phyloP scores from a whole-genome alignment of 805 yeast genomes.

The Candida maris region DNA sequence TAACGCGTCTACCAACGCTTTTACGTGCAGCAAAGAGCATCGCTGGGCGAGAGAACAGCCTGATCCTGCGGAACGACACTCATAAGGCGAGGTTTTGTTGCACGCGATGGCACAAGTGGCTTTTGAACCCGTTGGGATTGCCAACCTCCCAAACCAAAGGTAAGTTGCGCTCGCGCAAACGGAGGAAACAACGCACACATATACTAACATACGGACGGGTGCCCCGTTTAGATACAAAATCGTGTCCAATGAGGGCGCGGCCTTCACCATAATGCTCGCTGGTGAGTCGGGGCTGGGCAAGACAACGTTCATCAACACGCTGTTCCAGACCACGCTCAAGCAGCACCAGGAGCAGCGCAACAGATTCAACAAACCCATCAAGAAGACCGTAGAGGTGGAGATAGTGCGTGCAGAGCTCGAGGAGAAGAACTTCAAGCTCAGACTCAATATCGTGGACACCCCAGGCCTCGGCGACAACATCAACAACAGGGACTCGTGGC shows the following conservation, averaged over 20 bases:
- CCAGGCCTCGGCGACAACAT: slow-evolving; percentile 94
- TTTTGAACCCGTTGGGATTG: slow-evolving; percentile 61
- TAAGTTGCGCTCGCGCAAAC: slow-evolving; percentile 32
- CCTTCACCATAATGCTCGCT: slow-evolving; percentile 77
- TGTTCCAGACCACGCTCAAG: slow-evolving; percentile 72
- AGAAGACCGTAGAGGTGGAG: slow-evolving; percentile 73
- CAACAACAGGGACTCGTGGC: slow-evolving; percentile 82
- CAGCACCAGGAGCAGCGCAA: slow-evolving; percentile 52
- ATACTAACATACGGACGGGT: too few relatives aligned
- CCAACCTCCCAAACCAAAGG: slow-evolving; percentile 74
- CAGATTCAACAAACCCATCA: slow-evolving; percentile 56
- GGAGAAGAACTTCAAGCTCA: slow-evolving; percentile 76
- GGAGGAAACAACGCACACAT: too few relatives aligned
- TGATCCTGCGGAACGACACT: too few relatives aligned
- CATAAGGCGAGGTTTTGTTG: too few relatives aligned
- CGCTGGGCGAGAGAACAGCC: too few relatives aligned
- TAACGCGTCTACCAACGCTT: too few relatives aligned
- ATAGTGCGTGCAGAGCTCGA: slow-evolving; percentile 75
- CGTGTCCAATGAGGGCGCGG: slow-evolving; percentile 70
- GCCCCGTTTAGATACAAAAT: slow-evolving; percentile 56
- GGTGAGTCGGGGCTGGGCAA: slow-evolving; percentile 94
- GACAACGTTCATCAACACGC: slow-evolving; percentile 83
- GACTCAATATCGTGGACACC: slow-evolving; percentile 81
- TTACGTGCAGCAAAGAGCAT: too few relatives aligned
- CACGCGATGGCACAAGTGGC: slow-evolving; percentile 25